Base-by-base conservation (phyloP, 208 protist genomes). In the Trypanosoma cruzi region DNA sequence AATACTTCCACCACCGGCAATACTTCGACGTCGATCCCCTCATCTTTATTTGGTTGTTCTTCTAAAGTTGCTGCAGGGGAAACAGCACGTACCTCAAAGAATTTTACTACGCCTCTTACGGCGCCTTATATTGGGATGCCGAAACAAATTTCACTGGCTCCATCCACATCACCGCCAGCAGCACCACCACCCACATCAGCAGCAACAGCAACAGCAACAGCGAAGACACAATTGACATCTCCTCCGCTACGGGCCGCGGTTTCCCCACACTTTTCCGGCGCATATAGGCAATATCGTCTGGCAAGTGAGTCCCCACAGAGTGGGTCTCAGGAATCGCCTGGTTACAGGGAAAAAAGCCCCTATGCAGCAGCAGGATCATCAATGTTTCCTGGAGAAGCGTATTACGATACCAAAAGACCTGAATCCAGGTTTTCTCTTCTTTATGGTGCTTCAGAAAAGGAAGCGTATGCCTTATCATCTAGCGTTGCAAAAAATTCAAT, bases 241-340 rank as follows among this genome's bases (percentile, higher is more conserved):
- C 84, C 84, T 5, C 75, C 80, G 16, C 59, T 90, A 56, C 75
- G 81, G 0, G 81, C 84, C 1, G 84, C 75, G 3, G 84, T 90
- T 29, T 87, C 84, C 16, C 79, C 81, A 5, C 81, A 79, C 40
- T 80, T 75, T 68, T n/a, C 67, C 28, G 16, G 44, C 16, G 57
- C 74, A 8, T 75, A 79, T 57, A n/a, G 49, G 42, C 29, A 54
- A 1, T 64, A 53, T 32, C 20, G 48, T 28, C 18, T 57, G 0
- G 37, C 50, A 29, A 57, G 62, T 67, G 62, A 67, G 5, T 57
- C 62, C 18, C 49, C 62, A 32, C 44, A 42, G 1, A 67, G 62
- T 57, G 11, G 22, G 29, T 13, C 48, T 32, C 10, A 3, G 13
- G 53, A 24, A 16, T 16, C 62, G 31, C 62, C 44, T 5, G 55